Conservation (phyloP, 2,329 filamentous ascomycete species). For the Penicillium sp. region DNA sequence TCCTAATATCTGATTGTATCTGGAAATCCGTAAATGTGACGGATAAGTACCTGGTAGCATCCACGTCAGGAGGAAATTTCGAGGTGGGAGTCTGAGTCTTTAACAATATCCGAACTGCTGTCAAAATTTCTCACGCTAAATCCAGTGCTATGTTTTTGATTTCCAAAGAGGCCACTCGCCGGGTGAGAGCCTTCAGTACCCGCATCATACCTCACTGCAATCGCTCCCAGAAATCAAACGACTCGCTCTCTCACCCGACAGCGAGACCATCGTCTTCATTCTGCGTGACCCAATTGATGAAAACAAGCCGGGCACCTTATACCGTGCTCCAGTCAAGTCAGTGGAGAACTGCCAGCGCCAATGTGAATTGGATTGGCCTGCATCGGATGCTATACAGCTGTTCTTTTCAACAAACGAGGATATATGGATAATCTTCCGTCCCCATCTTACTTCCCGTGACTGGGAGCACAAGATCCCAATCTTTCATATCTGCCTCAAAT, state of each 20-base stretch:
- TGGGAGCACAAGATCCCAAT: conserved; percentile 1
- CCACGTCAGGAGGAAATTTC: not conserved
- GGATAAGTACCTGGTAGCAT: conserved; percentile 2
- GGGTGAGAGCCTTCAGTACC: not conserved
- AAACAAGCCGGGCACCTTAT: not conserved
- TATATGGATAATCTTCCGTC: not conserved
- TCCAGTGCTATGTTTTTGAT: conserved; percentile 2
- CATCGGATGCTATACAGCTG: not conserved
- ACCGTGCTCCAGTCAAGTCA: not conserved
- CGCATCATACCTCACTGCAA: not conserved
- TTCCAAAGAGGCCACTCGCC: not conserved
- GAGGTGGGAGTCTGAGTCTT: not conserved
- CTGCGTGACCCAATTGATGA: conserved; percentile 11
- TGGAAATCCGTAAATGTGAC: conserved; percentile 2
- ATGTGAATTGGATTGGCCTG: not conserved
- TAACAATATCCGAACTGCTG: not conserved
- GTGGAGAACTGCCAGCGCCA: not conserved
- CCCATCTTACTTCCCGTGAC: not conserved
- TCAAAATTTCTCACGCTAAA: not conserved
- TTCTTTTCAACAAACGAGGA: conserved; percentile 1
- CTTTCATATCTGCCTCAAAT: not conserved
- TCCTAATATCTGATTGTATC: not conserved
- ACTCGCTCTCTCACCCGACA: conserved; percentile 15
- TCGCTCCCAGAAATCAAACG: conserved; percentile 11
- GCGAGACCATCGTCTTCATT: conserved; percentile 15